phyloP scores from a whole-genome alignment of 306 rosid genomes.

The Citrullus amarus region DNA sequence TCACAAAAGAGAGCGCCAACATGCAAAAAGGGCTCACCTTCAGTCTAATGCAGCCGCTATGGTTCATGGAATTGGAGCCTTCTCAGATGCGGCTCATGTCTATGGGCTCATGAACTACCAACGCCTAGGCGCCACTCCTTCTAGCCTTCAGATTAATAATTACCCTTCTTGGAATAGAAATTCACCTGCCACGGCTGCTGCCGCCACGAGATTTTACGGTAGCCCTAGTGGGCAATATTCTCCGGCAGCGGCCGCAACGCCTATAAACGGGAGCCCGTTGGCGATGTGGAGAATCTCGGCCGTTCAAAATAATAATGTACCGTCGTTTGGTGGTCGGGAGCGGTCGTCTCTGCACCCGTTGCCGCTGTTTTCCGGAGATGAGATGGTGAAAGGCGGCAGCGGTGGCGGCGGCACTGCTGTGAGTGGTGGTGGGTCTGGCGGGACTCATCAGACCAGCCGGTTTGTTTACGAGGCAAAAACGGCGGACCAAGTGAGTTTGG shows the following conservation, averaged over 20 bases:
- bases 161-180: constrained; percentile 41
- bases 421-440: constrained; percentile 21
- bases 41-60: constrained; percentile 39
- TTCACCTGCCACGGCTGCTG: neutral
- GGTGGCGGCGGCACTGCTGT: neutral
- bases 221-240: constrained; percentile 22
- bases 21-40: constrained; percentile 81
- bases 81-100: constrained; percentile 46
- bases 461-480: constrained; percentile 38
- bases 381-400: constrained; percentile 17
- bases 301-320: constrained; percentile 27
- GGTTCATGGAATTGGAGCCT: constrained; percentile 31
- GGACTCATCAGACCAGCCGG: constrained; percentile 26
- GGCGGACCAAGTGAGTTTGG: constrained; percentile 75
- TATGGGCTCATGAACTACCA: constrained; percentile 56
- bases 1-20: constrained; percentile 80
- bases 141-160: constrained; percentile 15
- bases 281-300: constrained; percentile 62
- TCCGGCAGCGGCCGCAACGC: constrained; percentile 24
- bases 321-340: constrained; percentile 38
- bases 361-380: constrained; percentile 49
- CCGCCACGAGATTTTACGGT: constrained; percentile 37
- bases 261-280: constrained; percentile 63
- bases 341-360: constrained; percentile 33
- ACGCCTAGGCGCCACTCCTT: constrained; percentile 23